A percentile compares a stretch with the other conserved stretches of the same genome.
These are phyloP conservation scores for Penicillium crustosum DNA, from an alignment of 2,329 filamentous ascomycete species.

Conservation along the genomic window DNA sequence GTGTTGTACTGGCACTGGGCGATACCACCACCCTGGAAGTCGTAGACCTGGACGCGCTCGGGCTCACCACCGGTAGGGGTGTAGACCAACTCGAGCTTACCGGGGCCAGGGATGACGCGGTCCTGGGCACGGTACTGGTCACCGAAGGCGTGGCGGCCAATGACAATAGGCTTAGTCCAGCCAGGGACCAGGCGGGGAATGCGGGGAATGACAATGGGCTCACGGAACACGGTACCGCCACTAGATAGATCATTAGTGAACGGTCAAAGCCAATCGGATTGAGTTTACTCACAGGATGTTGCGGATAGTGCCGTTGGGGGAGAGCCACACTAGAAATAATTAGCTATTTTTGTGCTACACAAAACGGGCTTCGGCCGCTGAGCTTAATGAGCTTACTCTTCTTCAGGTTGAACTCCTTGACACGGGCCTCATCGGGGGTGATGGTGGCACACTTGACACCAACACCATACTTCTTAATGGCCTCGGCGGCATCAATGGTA, in stretches of 20 bases:
- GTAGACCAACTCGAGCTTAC: constrained; percentile 92
- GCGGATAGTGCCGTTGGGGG: constrained; percentile 84
- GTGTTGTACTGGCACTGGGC: constrained; percentile 99
- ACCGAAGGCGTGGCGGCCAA: constrained; percentile 96
- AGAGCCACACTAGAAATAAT: constrained; percentile 78
- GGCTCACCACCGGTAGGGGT: constrained; percentile 77
- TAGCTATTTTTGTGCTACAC: constrained; percentile 9
- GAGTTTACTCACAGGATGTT: constrained; percentile 57
- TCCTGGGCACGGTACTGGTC: constrained; percentile 99
- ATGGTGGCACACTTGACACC: constrained; percentile 99
- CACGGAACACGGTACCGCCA: constrained; percentile 97
- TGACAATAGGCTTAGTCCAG: constrained; percentile 99
- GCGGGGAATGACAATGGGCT: constrained; percentile 92
- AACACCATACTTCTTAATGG: constrained; percentile 98
- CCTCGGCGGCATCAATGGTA: constrained; percentile 90
- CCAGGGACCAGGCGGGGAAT: constrained; percentile 92
- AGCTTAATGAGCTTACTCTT: constrained; percentile 71
- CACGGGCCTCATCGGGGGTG: constrained; percentile 93
- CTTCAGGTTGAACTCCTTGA: constrained; percentile 98
- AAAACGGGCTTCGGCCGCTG: not conserved
- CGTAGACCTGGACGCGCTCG: constrained; percentile 83
- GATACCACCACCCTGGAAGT: constrained; percentile 83
- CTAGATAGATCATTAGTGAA: constrained; percentile 35
- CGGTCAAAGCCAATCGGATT: not conserved
- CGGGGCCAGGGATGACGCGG: constrained; percentile 74